Evolutionary conservation across 2,329 filamentous ascomycete species (phyloP).

Genomic region (Rhynchosporium secalis): DNA sequence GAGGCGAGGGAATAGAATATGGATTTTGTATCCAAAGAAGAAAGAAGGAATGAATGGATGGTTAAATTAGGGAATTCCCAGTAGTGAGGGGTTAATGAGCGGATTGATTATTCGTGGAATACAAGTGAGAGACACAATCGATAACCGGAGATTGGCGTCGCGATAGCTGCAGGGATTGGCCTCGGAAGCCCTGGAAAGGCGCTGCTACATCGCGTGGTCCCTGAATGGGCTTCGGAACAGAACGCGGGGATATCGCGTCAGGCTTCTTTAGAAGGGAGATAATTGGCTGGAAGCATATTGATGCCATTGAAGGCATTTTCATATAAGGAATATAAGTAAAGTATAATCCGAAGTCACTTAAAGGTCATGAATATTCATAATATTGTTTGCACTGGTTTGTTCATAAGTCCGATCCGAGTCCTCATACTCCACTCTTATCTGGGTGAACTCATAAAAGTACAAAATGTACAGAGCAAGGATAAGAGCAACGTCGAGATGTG

Average conservation of each 20-base stretch:
- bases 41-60: background rate
- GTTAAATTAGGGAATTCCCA: slow-evolving; percentile 6
- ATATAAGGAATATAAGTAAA: too few species aligned
- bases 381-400: too few species aligned
- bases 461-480: too few species aligned
- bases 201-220: background rate
- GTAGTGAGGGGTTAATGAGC: background rate
- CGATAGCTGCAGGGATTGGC: background rate
- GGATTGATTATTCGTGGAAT: slow-evolving; percentile 7
- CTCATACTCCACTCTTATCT: too few species aligned
- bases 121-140: background rate
- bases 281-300: slow-evolving; percentile 2
- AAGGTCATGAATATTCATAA: too few species aligned
- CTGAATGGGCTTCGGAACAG: slow-evolving; percentile 3
- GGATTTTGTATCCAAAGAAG: background rate
- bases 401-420: too few species aligned
- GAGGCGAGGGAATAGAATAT: background rate
- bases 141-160: background rate
- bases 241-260: slow-evolving; percentile 25
- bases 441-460: too few species aligned
- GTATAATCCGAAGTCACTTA: too few species aligned
- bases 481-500: too few species aligned
- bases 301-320: too few species aligned
- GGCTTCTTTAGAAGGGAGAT: background rate
- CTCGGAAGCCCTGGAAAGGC: background rate